Evolutionary conservation across 208 protist genomes (phyloP), one percentile per base, ranked within the genome.

Genomic region (Kentomonas sorsogonicus): DNA sequence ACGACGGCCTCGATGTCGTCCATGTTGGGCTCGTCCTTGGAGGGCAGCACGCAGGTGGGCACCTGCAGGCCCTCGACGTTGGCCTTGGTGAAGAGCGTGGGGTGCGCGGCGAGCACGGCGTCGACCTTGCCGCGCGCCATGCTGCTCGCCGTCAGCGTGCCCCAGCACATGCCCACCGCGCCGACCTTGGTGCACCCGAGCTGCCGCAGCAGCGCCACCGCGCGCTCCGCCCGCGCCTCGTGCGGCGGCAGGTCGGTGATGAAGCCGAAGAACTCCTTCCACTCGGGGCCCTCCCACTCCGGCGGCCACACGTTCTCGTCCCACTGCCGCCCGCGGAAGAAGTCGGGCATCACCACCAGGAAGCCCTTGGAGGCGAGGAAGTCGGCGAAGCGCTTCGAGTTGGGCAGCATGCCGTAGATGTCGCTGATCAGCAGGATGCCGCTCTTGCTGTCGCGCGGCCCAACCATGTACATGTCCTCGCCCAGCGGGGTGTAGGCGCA

Each of bases 321-420:
- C 82, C 82, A 86, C 26, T 60, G 50, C 1, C 27, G 29, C 0
- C 33, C 44, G 11, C 57, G 52, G 29, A 81, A 74, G 60, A 82
- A 89, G 60, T 89, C 77, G 2, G 82, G 82, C 64, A 75, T 68
- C 36, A 83, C 62, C 3, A 79, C 78, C 18, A 82, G 64, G 60
- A 69, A 83, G 34, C 74, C 77, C 2, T 60, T 50, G 39, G 23
- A 48, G n/a, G 69, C 77, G 3, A 89, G 54, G 22, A 53, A 13
- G 53, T 89, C 82, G 3, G 65, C 60, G 25, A 76, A 56, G 27
- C 61, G 68, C 55, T 77, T 79, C 9, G 75, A 65, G 63, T 74
- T 79, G 36, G 66, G 55, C 26, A 65, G 60, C 30, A 77, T 69
- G 25, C 82, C 74, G 43, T 86, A 86, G 39, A 89, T 75, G 48